Base-by-base conservation (phyloP, 768 basidiomycete genomes). In the Auricularia sp. region DNA sequence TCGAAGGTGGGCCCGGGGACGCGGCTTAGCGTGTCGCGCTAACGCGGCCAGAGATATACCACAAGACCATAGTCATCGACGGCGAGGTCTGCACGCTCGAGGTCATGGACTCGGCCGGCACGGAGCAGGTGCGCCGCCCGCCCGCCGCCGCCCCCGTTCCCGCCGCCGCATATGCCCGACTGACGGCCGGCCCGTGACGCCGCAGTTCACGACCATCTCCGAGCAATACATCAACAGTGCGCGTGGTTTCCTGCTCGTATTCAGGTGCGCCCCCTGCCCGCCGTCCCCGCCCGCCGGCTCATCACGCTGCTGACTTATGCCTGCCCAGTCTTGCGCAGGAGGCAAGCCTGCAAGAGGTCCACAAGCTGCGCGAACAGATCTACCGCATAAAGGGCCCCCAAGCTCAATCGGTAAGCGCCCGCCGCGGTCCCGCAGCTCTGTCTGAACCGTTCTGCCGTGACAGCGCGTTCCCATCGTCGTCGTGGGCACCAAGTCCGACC, bases 401-500 rank as follows among this genome's bases (percentile, higher is more conserved):
- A 18, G 47, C 47, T 14, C 56, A 60, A 61, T 36, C 56, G 64
- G 61, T 58, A 29, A 29, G 65, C 34, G 58, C 34, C 33, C 36
- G 53, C 60, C 14, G 21, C 64, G 42, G 7, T 36, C 18, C 47
- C 47, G 47, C 43, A 2, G 56, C 64, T 36, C 61, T 35, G 6
- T 43, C 23, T 61, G 56, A 44, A 56, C 47, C 39, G 44, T 29
- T 29, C 35, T 47, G 29, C 18, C 14, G 62, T 44, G 67, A 11
- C 63, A 88, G 85, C 77, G 76, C 36, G 76, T 91, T 21, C 93
- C 92, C 8, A 89, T 94, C 67, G 88, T 93, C 11, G 82, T 93
- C 16, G 92, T 92, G 8, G 92, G 91, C 53, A 93, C 91, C 36
- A 92, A 93, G 72, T 78, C 88, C 51, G 93, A 94, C 72, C 81